A percentile compares a stretch with the other conserved stretches of the same genome.
Conservation (phyloP, 2,329 filamentous ascomycete species). For the Massarina eburnea region DNA sequence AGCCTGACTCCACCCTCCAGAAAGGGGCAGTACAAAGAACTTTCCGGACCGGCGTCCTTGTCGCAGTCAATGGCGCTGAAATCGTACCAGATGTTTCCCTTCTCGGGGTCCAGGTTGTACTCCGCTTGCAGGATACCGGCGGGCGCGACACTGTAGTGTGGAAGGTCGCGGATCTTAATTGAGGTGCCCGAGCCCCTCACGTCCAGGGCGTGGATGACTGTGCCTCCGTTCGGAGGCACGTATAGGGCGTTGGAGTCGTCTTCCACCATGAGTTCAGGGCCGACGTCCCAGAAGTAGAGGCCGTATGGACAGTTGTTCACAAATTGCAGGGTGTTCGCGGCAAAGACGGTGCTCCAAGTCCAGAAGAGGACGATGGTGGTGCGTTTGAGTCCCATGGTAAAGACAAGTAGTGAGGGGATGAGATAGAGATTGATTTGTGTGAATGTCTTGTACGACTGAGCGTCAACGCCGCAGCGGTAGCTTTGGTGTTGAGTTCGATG, state of each 20-base stretch:
- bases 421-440: too few species aligned
- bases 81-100: conserved; percentile 23
- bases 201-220: conserved; percentile 12
- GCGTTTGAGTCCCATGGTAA: neutral
- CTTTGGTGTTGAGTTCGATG: too few species aligned
- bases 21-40: conserved; percentile 23
- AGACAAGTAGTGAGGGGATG: too few species aligned
- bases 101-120: conserved; percentile 16
- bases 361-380: neutral
- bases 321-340: conserved; percentile 20
- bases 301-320: conserved; percentile 26
- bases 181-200: conserved; percentile 14
- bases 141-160: conserved; percentile 14
- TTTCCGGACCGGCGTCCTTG: neutral
- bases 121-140: conserved; percentile 27
- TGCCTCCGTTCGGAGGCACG: conserved; percentile 11
- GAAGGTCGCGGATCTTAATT: conserved; percentile 27
- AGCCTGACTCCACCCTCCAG: conserved; percentile 21
- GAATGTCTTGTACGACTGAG: too few species aligned
- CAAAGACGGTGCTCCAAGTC: neutral
- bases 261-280: conserved; percentile 2
- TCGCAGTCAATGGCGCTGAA: conserved; percentile 24
- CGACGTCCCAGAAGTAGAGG: conserved; percentile 24
- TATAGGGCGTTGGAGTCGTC: conserved; percentile 8
- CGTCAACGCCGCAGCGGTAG: too few species aligned